Percentiles rank a stretch among this genome's conserved stretches.
Conservation (phyloP, 2,329 filamentous ascomycete genomes). For the Hypoxylon sp. region DNA sequence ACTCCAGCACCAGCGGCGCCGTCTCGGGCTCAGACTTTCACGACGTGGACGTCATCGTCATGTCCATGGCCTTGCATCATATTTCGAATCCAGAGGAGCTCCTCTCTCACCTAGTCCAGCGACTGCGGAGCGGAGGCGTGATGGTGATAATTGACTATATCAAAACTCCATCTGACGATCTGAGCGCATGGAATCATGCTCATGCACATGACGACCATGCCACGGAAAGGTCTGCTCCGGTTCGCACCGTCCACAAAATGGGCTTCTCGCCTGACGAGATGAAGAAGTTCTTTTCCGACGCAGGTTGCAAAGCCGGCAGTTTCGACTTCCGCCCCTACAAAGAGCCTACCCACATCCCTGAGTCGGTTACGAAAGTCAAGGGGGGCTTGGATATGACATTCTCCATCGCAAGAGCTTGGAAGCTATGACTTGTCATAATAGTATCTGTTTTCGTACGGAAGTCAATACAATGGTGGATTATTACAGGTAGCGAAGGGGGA, state of each 20-base stretch:
- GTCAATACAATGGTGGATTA: no score
- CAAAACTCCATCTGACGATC: neutral
- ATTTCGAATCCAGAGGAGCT: constrained; percentile 26
- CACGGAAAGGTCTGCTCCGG: neutral
- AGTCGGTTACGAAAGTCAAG: neutral
- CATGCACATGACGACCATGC: neutral
- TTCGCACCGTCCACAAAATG: neutral
- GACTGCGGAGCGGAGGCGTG: constrained; percentile 31
- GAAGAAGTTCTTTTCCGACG: neutral
- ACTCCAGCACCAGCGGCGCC: neutral
- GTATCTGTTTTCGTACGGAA: no score
- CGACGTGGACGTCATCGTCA: constrained; percentile 32
- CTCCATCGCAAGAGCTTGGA: neutral
- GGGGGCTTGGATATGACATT: neutral
- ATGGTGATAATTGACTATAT: constrained; percentile 37
- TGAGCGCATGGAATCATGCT: neutral
- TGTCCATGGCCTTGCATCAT: constrained; percentile 39
- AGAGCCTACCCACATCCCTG: constrained; percentile 2
- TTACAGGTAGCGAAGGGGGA: no score
- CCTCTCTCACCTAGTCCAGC: constrained; percentile 22
- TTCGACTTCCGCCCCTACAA: neutral
- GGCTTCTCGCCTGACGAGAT: neutral
- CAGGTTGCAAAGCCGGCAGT: neutral
- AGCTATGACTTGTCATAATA: no score
- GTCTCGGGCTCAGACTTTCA: neutral